Evolutionary conservation across 352 stramenopile species (phyloP), one percentile per base, ranked within the genome.

Genomic region (Globisporangium megalacanthum): DNA sequence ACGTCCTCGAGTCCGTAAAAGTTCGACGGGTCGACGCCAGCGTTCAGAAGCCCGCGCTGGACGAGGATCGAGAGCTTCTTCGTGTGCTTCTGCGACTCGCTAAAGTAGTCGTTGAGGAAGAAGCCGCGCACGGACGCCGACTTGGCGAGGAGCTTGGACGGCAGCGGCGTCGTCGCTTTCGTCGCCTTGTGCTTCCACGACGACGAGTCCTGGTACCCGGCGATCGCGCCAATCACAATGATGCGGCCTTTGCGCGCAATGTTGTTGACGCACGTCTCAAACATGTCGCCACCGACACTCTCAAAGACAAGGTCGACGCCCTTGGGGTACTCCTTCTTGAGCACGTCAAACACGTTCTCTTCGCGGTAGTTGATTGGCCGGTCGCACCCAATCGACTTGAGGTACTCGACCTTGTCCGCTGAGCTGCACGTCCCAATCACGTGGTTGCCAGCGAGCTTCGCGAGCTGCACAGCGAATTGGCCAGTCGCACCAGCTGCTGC

Each of bases 321-420:
- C 11, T 49, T 46, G 15, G 72, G 69, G 73, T 84, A 70, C 70
- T 79, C 71, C 60, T 77, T 77, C 60, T 73, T 72, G 35, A 79
- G 58, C 70, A 74, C 67, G 44, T 78, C 57, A 45, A 52, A 65
- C 41, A 79, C 37, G 31, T 70, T 74, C 45, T 83, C 71, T 62
- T 92, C 79, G 31, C 65, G 75, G 69, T 94, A 94, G 62, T 92
- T 84, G 48, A 94, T 75, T 50, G 83, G 58, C 41, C 83, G 77
- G 58, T 87, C 73, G 31, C 62, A 75, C n/a, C 75, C 82, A 14
- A 83, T 61, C 20, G 60, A 73, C 22, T 59, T 57, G 42, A 92
- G 68, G 64, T 88, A 81, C 36, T 92, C 78, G 45, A 77, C 80
- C 67, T 94, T 94, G 55, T 89, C 86, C 22, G 79, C 66, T 44